Percentiles rank a stretch among this genome's conserved stretches.
Conservation (phyloP, 768 basidiomycete species). For the Leccinum imitatum region DNA sequence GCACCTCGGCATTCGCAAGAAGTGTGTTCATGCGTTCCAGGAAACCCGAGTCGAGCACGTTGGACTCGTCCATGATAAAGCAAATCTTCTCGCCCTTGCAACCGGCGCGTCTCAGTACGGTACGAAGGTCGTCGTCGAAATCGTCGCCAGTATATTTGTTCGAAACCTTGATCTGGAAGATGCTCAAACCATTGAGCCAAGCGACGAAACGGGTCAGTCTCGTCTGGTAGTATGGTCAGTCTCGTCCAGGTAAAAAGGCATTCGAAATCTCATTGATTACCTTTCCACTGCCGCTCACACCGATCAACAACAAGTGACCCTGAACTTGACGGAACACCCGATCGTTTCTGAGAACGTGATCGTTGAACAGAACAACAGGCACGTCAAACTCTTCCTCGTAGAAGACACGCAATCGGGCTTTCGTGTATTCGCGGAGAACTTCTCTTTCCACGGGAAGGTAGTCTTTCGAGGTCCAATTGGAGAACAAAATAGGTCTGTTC, state of each 20-base stretch:
- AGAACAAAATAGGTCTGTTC: slow-evolving; percentile 88
- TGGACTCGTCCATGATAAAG: slow-evolving; percentile 99
- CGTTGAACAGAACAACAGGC: slow-evolving; percentile 96
- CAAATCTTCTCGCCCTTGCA: slow-evolving; percentile 99
- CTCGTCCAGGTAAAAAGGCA: slow-evolving; percentile 6
- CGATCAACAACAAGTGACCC: slow-evolving; percentile 94
- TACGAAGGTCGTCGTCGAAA: slow-evolving; percentile 96
- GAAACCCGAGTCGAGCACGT: slow-evolving; percentile 98
- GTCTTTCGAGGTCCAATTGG: slow-evolving; percentile 98
- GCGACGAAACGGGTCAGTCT: slow-evolving; percentile 97
- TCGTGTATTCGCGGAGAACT: slow-evolving; percentile 90
- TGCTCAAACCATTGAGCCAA: slow-evolving; percentile 99
- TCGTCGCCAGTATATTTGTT: slow-evolving; percentile 99
- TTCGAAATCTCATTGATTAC: slow-evolving; percentile 41
- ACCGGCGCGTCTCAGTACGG: slow-evolving; percentile 90
- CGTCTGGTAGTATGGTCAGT: slow-evolving; percentile 54
- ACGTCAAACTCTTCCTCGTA: slow-evolving; percentile 99
- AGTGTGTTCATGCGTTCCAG: slow-evolving; percentile 99
- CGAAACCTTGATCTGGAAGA: slow-evolving; percentile 99
- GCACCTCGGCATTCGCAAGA: slow-evolving; percentile 99
- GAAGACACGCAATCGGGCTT: slow-evolving; percentile 95
- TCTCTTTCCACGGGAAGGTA: slow-evolving; percentile 96
- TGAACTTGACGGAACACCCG: slow-evolving; percentile 98
- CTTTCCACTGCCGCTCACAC: slow-evolving; percentile 98
- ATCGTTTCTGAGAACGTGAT: slow-evolving; percentile 97